Base-by-base conservation (phyloP, 495 filamentous ascomycete species). In the Bacidia gigantensis region DNA sequence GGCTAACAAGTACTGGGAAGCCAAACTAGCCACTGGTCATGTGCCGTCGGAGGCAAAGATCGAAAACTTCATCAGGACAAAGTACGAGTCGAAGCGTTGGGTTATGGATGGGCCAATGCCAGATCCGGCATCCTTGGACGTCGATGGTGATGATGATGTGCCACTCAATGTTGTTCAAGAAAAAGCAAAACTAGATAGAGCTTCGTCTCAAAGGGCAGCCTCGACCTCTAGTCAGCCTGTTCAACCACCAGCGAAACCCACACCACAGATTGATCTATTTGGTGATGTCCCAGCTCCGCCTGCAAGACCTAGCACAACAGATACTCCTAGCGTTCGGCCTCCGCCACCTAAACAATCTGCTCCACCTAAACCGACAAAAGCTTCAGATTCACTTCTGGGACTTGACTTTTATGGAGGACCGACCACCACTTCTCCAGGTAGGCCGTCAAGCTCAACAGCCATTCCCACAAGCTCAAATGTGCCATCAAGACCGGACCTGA, bases 31-130 rank as follows among this genome's bases (percentile, higher is more conserved):
- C 11, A 72, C 83, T 17, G 88, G 86, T 46, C 92, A 98, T 64
- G 79, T 89, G n/a, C 92, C 92, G 0, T 90, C 90, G n/a, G 90
- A 97, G 70, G 77, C 86, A 80, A 98, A 98, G 72, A 97, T 98
- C 56, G 92, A 97, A 74, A 98, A 96, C 68, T 98, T 98, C 58
- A 95, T 98, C 56, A 80, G 93, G 41, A 98, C 92, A 32, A 98
- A 98, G 67, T 98, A 98, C 65, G 92, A 98, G 60, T 83, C 87
- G 9, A 97, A 95, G 73, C 75, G 93, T 68, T 98, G 92, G 92
- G 86, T 89, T 1, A 95, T 96, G 90, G 93, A 98, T 53, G 92
- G 93, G 2, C 78, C 75, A 11, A 89, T 96, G 68, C 93, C 93
- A 9, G 87, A 96, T 60, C 93, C 93, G 21, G 73, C 84, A 0